A percentile compares a stretch with the other conserved stretches of the same genome.
These are phyloP conservation scores for Corymbia maculata DNA, from an alignment of 345 rosid species.

Conservation along the genomic window DNA sequence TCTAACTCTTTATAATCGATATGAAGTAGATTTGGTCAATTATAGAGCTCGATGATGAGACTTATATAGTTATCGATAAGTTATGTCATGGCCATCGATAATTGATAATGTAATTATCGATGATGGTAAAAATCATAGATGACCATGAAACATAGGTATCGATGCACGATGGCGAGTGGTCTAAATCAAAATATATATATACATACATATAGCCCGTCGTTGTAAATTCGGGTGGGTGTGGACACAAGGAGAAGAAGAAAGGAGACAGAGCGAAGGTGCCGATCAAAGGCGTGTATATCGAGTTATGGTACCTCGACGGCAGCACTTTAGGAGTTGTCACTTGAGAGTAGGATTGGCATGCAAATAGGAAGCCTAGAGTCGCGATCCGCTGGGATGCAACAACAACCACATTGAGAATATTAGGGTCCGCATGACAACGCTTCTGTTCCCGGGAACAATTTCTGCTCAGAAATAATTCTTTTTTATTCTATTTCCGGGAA, in stretches of 20 bases:
- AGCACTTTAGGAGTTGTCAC: not conserved
- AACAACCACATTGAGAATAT: not conserved
- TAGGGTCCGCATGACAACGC: too few relatives aligned
- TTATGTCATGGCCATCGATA: not conserved
- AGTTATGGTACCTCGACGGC: not conserved
- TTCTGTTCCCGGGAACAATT: too few relatives aligned
- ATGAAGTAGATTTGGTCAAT: not conserved
- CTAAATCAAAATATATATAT: too few relatives aligned
- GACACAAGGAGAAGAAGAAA: too few relatives aligned
- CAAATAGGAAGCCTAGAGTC: not conserved
- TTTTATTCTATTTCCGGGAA: too few relatives aligned
- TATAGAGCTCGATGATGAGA: not conserved
- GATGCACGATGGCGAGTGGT: not conserved
- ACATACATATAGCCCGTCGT: fast-evolving
- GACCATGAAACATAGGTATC: not conserved
- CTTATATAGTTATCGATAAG: not conserved
- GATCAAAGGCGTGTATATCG: not conserved
- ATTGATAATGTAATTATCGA: not conserved
- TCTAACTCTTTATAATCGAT: not conserved
- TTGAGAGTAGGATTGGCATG: fast-evolving
- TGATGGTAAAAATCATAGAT: not conserved
- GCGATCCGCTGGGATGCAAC: fast-evolving
- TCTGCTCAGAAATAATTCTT: too few relatives aligned
- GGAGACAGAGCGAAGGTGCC: not conserved
- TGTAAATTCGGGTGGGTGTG: not conserved